phyloP scores from a whole-genome alignment of 805 yeast genomes.

The Lachancea lanzarotensis region DNA sequence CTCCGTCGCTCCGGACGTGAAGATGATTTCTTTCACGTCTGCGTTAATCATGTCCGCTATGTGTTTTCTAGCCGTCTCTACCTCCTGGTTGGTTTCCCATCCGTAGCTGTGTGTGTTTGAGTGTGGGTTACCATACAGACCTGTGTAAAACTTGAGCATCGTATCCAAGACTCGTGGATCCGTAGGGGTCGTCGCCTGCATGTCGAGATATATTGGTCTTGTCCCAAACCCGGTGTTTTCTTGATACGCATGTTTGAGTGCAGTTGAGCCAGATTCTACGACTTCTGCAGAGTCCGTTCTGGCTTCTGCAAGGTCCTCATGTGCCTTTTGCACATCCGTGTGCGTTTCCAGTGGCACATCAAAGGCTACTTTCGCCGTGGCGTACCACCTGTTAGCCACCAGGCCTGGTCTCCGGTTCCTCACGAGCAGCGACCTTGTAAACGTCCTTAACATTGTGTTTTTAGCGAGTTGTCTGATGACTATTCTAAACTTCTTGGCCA shows the following conservation, averaged over 20 bases:
- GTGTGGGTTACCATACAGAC: slow-evolving; percentile 96
- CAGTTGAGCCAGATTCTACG: slow-evolving; percentile 25
- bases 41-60: slow-evolving; percentile 84
- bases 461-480: background rate
- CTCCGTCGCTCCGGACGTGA: slow-evolving; percentile 98
- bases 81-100: slow-evolving; percentile 95
- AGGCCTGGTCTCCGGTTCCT: background rate
- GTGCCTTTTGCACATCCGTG: slow-evolving; percentile 30
- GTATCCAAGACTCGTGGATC: slow-evolving; percentile 93
- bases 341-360: slow-evolving; percentile 28
- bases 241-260: slow-evolving; percentile 35
- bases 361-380: slow-evolving; percentile 24
- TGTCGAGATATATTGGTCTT: slow-evolving; percentile 91
- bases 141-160: slow-evolving; percentile 82
- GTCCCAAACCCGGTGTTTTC: slow-evolving; percentile 47
- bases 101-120: slow-evolving; percentile 96
- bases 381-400: slow-evolving; percentile 6
- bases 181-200: slow-evolving; percentile 97
- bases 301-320: slow-evolving; percentile 25
- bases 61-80: slow-evolving; percentile 77
- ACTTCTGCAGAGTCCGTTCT: slow-evolving; percentile 19
- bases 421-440: slow-evolving; percentile 1
- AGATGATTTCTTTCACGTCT: slow-evolving; percentile 92
- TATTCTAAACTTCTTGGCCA: background rate
- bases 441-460: slow-evolving; percentile 4